Evolutionary conservation across 2,329 filamentous ascomycete genomes (phyloP).

Genomic region (Malbranchea cinnamomea): DNA sequence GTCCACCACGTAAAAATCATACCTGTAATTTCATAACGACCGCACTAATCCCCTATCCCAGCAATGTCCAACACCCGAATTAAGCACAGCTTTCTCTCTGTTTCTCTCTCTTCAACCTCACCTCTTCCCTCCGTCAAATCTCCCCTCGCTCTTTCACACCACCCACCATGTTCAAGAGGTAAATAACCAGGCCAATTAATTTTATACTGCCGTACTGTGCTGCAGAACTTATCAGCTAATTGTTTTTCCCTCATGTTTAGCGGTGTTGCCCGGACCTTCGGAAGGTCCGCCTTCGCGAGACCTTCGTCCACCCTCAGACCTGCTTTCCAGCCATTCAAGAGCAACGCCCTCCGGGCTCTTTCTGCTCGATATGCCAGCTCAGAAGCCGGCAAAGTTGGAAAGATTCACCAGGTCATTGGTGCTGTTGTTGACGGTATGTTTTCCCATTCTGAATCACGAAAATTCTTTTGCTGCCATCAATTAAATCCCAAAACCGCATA

Average conservation of each 20-base stretch:
- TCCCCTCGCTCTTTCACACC: constrained; percentile 31
- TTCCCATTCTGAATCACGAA: constrained; percentile 13
- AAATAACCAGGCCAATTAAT: constrained; percentile 18
- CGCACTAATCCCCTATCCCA: constrained; percentile 7
- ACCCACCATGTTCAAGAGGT: constrained; percentile 47
- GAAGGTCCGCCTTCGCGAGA: constrained; percentile 43
- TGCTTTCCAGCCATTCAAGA: constrained; percentile 42
- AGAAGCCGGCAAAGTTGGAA: constrained; percentile 43
- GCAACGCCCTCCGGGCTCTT: constrained; percentile 43
- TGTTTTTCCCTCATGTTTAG: constrained; percentile 26
- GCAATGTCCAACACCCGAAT: constrained; percentile 9
- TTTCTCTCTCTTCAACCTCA: constrained; percentile 16
- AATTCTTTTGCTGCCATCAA: constrained; percentile 28
- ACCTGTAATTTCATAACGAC: constrained; percentile 5
- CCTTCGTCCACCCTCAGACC: constrained; percentile 39
- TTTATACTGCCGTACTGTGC: constrained; percentile 3
- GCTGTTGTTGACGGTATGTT: constrained; percentile 91
- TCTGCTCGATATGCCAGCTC: constrained; percentile 48
- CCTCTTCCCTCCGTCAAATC: constrained; percentile 18
- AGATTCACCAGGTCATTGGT: constrained; percentile 79
- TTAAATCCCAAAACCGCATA: constrained; percentile 21
- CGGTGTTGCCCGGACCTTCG: constrained; percentile 51
- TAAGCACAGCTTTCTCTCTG: constrained; percentile 15
- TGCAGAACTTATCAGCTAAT: constrained; percentile 7
- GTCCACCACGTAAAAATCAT: constrained; percentile 1